Percentiles rank a stretch among this genome's conserved stretches.
Evolutionary conservation across 139 green algal species (phyloP).

Genomic region (Tetraselmis chui): DNA sequence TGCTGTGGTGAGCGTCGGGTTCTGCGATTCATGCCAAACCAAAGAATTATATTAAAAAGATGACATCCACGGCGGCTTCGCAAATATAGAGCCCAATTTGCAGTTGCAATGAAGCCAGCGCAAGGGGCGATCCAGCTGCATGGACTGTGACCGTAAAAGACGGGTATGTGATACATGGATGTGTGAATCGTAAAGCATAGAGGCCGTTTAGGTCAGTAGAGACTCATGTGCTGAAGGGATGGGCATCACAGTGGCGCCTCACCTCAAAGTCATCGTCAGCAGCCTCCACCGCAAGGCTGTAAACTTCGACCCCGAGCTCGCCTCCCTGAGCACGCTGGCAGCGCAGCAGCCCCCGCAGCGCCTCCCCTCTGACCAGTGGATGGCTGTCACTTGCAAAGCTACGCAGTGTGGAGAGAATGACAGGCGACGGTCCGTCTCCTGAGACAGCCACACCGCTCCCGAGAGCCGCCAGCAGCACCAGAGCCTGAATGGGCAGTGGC

Average conservation of each 20-base stretch:
- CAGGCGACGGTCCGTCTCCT: no score
- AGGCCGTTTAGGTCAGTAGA: neutral
- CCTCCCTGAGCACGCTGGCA: neutral
- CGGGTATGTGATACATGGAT: no score
- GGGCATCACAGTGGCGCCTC: neutral
- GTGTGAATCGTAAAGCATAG: no score
- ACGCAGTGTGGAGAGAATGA: neutral
- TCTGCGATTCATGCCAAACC: no score
- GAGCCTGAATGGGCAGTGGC: neutral
- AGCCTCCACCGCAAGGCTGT: neutral
- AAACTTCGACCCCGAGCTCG: neutral
- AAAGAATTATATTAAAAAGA: no score
- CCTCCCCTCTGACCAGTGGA: neutral
- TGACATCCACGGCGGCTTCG: no score
- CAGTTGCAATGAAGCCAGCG: no score
- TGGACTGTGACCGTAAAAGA: no score
- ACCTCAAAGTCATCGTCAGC: neutral
- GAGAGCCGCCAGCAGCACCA: neutral
- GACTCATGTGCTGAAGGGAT: neutral
- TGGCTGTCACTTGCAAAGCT: neutral
- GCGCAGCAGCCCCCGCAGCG: neutral
- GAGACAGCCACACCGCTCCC: neutral
- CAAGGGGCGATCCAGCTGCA: no score
- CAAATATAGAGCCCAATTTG: no score
- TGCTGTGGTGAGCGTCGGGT: no score